phyloP scores from a whole-genome alignment of 169 alveolate genomes.

The Eimeria sp. region DNA sequence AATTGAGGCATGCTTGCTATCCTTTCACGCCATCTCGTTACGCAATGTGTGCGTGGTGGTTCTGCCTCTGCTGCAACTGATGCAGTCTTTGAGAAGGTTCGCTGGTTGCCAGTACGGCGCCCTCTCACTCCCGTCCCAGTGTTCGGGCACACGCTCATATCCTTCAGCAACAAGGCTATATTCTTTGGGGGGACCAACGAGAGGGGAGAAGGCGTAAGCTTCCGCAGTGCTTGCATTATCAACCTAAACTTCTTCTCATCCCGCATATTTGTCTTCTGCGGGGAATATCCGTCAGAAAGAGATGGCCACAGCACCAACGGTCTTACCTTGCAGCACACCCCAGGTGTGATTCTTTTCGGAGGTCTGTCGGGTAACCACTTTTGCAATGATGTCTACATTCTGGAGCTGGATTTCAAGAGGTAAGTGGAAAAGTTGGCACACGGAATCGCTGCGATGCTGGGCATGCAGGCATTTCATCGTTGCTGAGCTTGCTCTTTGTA shows the following conservation, averaged over 20 bases:
- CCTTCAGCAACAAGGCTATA: conserved; percentile 92
- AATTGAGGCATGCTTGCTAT: not conserved
- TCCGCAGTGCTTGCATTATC: conserved; percentile 90
- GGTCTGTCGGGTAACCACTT: conserved; percentile 91
- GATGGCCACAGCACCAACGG: conserved; percentile 93
- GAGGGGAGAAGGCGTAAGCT: conserved; percentile 87
- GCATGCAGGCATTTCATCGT: not conserved
- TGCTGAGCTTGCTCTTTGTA: no score
- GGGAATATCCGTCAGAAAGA: conserved; percentile 91
- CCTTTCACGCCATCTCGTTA: not conserved
- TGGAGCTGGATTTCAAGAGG: conserved; percentile 91
- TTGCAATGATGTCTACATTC: conserved; percentile 90
- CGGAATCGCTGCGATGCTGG: not conserved
- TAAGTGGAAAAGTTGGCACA: conserved; percentile 84
- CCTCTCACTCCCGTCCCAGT: conserved; percentile 88
- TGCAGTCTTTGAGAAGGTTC: conserved; percentile 85
- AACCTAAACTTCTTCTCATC: conserved; percentile 91
- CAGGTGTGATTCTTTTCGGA: conserved; percentile 91
- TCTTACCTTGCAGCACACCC: conserved; percentile 88
- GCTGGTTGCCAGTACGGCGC: conserved; percentile 90
- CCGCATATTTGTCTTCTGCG: conserved; percentile 89
- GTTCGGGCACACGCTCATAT: conserved; percentile 92
- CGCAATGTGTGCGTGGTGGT: not conserved
- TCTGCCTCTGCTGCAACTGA: not conserved
- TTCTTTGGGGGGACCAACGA: conserved; percentile 93